These are phyloP conservation scores for Fraxinus paxiana DNA, from an alignment of 305 asterid species.

Conservation along the genomic window DNA sequence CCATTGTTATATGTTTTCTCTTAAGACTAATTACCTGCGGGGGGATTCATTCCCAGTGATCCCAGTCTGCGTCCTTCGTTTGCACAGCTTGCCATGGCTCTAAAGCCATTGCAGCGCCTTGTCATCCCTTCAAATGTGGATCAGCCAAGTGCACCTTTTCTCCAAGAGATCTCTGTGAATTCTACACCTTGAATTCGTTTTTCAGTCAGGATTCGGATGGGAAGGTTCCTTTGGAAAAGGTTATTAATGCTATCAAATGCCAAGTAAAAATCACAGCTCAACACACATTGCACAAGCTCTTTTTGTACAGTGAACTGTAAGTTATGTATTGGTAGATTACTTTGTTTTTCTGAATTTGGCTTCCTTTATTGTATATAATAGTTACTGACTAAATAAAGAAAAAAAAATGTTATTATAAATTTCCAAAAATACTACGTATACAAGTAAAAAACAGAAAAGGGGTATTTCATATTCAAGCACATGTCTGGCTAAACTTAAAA, in stretches of 20 bases:
- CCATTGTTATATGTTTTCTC: not conserved
- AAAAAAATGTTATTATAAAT: not conserved
- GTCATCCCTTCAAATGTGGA: slow-evolving; percentile 55
- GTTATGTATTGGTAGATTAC: not conserved
- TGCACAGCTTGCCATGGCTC: slow-evolving; percentile 77
- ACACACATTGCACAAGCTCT: not conserved
- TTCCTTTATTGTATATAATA: not conserved
- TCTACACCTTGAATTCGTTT: slow-evolving; percentile 41
- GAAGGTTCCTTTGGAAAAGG: not conserved
- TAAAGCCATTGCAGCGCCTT: slow-evolving; percentile 90
- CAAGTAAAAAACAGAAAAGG: not conserved
- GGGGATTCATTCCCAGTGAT: slow-evolving; percentile 46
- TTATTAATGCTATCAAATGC: not conserved
- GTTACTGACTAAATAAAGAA: not conserved
- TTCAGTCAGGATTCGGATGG: not conserved
- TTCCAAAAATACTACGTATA: not conserved
- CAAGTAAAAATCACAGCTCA: not conserved
- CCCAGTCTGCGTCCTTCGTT: slow-evolving; percentile 96
- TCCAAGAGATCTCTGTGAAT: slow-evolving; percentile 57
- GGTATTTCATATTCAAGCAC: not conserved
- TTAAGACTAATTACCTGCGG: not conserved
- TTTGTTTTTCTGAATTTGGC: not conserved
- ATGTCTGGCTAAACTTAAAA: not conserved
- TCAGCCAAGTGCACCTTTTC: slow-evolving; percentile 46
- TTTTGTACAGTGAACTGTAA: not conserved